A percentile compares a stretch with the other conserved stretches of the same genome.
phyloP scores from a whole-genome alignment of 75 land plant genomes.

The Ceratopteris richardii region DNA sequence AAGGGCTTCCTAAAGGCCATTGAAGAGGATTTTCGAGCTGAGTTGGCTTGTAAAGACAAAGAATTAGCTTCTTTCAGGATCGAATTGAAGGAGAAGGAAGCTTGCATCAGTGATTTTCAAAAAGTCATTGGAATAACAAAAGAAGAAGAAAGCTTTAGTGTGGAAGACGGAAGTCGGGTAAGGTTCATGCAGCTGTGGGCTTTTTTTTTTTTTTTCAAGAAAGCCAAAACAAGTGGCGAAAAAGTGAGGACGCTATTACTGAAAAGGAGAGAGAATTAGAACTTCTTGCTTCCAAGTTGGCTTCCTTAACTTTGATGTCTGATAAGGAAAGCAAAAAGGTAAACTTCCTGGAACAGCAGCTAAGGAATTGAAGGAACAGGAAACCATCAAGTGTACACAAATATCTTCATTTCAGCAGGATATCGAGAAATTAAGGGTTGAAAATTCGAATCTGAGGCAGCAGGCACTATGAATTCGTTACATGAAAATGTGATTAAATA shows the following conservation, averaged over 20 bases:
- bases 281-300: too few species aligned
- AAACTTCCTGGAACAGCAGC: too few species aligned
- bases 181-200: too few species aligned
- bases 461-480: too few species aligned
- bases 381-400: too few species aligned
- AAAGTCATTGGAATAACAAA: neutral
- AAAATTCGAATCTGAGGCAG: neutral
- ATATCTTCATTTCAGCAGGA: neutral
- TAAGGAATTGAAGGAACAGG: neutral
- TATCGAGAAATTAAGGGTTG: neutral
- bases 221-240: neutral
- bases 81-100: constrained; percentile 2
- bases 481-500: too few species aligned
- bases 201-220: neutral
- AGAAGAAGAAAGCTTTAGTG: neutral
- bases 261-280: neutral
- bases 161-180: neutral
- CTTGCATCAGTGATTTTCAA: neutral
- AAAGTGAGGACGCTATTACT: neutral
- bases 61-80: neutral
- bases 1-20: constrained; percentile 4
- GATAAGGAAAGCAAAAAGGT: too few species aligned
- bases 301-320: too few species aligned
- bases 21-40: too few species aligned
- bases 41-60: neutral